Conservation (phyloP, 441 rosid species). For the Arabidopsis hybrid region DNA sequence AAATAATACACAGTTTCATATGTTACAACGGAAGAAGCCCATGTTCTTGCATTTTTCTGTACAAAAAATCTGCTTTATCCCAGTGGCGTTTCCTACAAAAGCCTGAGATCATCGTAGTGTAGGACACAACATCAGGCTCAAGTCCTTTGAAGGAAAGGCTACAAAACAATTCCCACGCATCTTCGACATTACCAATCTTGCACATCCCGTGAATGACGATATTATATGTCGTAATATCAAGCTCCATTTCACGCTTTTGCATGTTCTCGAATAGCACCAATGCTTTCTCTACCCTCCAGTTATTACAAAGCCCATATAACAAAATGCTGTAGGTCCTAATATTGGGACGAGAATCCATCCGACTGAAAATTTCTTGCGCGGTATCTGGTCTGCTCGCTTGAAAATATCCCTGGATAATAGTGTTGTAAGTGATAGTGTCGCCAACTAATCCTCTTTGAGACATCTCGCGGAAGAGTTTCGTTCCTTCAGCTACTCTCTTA, state of each 20-base stretch:
- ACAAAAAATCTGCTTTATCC: slow-evolving; percentile 42
- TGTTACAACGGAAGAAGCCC: slow-evolving; percentile 22
- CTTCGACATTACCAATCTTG: slow-evolving; percentile 43
- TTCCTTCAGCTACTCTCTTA: slow-evolving; percentile 32
- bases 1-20: slow-evolving; percentile 12
- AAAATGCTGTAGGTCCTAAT: slow-evolving; percentile 41
- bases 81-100: slow-evolving; percentile 37
- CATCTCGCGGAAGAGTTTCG: slow-evolving; percentile 35
- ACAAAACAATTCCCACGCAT: slow-evolving; percentile 44
- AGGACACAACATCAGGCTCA: slow-evolving; percentile 39
- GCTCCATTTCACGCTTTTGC: slow-evolving; percentile 35
- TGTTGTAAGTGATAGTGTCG: slow-evolving; percentile 38
- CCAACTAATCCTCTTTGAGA: slow-evolving; percentile 26
- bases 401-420: slow-evolving; percentile 41
- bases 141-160: slow-evolving; percentile 21
- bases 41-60: slow-evolving; percentile 46
- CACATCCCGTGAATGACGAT: slow-evolving; percentile 47
- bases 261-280: slow-evolving; percentile 25
- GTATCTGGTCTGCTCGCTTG: slow-evolving; percentile 6
- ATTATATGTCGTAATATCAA: slow-evolving; percentile 37
- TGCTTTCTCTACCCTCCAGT: slow-evolving; percentile 39
- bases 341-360: slow-evolving; percentile 38
- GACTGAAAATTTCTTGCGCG: slow-evolving; percentile 36
- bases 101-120: slow-evolving; percentile 39
- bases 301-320: slow-evolving; percentile 40